Conservation (phyloP, 2,329 filamentous ascomycete genomes). For the Xenoacremonium recifei region DNA sequence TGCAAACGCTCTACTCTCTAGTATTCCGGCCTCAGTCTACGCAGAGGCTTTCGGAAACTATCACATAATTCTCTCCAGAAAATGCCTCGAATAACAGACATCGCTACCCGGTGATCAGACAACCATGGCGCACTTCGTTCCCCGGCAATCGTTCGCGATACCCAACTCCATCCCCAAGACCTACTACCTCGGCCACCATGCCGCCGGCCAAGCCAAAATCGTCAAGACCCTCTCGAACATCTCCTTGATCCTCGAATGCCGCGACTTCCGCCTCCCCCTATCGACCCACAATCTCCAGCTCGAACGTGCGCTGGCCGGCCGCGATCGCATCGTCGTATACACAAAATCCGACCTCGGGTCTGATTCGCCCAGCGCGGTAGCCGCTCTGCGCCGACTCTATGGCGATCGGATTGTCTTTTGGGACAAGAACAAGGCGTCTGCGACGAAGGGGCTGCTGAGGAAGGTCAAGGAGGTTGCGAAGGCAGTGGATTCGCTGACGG, state of each 20-base stretch:
- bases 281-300: constrained; percentile 89
- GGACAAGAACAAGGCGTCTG: constrained; percentile 33
- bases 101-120: not conserved
- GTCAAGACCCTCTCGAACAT: constrained; percentile 84
- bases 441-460: constrained; percentile 39
- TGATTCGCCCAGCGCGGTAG: constrained; percentile 28
- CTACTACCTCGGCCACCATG: constrained; percentile 94
- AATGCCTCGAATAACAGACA: constrained; percentile 2
- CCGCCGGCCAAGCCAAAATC: constrained; percentile 67
- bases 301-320: constrained; percentile 71
- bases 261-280: constrained; percentile 87
- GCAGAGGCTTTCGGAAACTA: no score
- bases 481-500: constrained; percentile 61
- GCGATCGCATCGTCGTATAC: constrained; percentile 79
- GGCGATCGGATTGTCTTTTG: constrained; percentile 43
- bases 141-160: constrained; percentile 70
- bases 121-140: constrained; percentile 57
- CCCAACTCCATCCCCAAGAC: constrained; percentile 77
- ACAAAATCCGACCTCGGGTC: constrained; percentile 79
- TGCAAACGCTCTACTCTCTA: no score
- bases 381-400: constrained; percentile 32
- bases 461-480: constrained; percentile 32
- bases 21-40: no score
- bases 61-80: not conserved
- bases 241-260: constrained; percentile 88